Conservation (phyloP, 129 eudicot genomes). For the Cynara cardunculus region DNA sequence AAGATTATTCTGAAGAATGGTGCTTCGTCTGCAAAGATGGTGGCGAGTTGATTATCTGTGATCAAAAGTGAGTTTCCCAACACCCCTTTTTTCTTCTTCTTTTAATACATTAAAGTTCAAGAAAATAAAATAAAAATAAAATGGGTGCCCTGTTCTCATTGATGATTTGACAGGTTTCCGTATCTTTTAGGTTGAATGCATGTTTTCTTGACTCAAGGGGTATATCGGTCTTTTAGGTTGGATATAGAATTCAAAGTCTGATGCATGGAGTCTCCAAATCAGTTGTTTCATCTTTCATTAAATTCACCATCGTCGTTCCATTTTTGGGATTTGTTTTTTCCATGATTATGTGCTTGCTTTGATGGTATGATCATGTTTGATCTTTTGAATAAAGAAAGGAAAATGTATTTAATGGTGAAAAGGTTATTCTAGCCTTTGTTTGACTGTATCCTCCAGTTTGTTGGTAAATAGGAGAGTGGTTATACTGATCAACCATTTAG, state of each 20-base stretch:
- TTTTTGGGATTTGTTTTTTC: background rate
- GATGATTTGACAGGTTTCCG: background rate
- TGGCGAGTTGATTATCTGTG: constrained; percentile 57
- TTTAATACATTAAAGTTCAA: background rate
- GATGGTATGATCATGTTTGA: constrained; percentile 1
- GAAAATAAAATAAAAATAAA: background rate
- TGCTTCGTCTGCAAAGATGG: constrained; percentile 86
- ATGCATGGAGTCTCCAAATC: background rate
- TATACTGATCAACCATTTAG: too few relatives aligned
- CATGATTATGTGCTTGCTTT: constrained; percentile 1
- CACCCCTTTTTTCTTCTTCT: too few relatives aligned
- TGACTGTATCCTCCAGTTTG: background rate
- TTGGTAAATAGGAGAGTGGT: background rate
- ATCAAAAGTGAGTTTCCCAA: constrained; percentile 48
- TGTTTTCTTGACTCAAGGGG: constrained; percentile 25
- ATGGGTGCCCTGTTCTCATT: background rate
- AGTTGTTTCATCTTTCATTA: background rate
- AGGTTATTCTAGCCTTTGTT: background rate
- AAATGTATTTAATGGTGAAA: background rate
- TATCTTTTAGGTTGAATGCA: background rate
- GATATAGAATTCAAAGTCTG: background rate
- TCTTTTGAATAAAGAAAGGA: background rate
- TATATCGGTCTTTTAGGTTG: constrained; percentile 24
- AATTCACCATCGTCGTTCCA: background rate
- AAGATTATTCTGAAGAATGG: constrained; percentile 65